Conservation (phyloP, 495 filamentous ascomycete species). For the Xanthoparmelia taractica region DNA sequence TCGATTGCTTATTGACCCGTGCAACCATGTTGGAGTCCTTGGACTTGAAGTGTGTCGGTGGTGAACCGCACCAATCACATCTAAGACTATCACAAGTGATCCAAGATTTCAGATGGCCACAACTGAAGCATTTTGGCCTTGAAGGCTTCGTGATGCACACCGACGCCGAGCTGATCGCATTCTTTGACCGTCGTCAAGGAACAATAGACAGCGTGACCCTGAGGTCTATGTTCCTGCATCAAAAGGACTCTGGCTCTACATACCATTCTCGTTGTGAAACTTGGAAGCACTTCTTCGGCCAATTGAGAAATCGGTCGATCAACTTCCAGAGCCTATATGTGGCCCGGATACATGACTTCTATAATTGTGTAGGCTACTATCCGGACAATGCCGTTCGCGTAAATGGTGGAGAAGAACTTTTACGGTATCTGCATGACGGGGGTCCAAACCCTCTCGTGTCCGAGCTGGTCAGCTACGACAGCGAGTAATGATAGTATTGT, state of each 20-base stretch:
- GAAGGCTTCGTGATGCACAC: not conserved
- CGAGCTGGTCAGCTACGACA: not conserved
- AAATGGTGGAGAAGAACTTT: not conserved
- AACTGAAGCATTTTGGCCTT: not conserved
- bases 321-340: not conserved
- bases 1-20: no score
- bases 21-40: not conserved
- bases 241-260: not conserved
- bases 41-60: not conserved
- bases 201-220: not conserved
- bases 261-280: not conserved
- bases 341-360: not conserved
- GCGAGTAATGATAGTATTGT: not conserved
- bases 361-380: rapidly evolving
- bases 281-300: not conserved
- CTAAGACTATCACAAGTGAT: not conserved
- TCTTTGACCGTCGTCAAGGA: not conserved
- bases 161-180: not conserved
- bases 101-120: not conserved
- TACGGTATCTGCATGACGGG: not conserved
- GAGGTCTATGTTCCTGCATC: not conserved
- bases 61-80: no score
- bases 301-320: not conserved
- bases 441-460: not conserved
- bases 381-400: not conserved